Conservation (phyloP, 2,329 filamentous ascomycete genomes). For the Emergomyces orientalis region DNA sequence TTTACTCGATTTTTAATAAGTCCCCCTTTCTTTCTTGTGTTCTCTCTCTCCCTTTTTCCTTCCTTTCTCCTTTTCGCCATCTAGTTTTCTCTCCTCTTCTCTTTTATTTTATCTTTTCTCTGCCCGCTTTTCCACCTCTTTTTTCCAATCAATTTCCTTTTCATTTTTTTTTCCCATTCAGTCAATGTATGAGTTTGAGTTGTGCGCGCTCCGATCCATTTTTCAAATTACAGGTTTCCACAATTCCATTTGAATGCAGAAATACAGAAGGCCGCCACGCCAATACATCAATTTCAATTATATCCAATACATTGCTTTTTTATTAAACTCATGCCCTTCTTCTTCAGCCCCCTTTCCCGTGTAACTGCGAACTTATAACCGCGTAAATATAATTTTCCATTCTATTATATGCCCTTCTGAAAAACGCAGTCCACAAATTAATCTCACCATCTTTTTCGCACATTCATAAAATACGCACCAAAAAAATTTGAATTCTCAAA, state of each 20-base stretch:
- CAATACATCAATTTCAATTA: background rate
- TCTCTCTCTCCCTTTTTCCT: conserved; percentile 5
- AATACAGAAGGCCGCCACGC: background rate
- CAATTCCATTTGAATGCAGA: background rate
- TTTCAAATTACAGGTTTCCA: background rate
- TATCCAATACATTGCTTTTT: too few species aligned
- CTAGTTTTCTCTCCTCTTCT: background rate
- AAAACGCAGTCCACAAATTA: too few species aligned
- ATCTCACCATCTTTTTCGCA: too few species aligned
- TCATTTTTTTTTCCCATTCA: background rate
- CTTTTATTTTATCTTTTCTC: too few species aligned
- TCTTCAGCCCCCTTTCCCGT: too few species aligned
- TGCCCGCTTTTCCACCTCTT: too few species aligned
- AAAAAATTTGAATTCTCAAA: too few species aligned
- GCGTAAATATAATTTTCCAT: too few species aligned
- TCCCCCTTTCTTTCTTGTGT: conserved; percentile 5
- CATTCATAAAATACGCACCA: too few species aligned
- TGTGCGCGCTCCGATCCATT: background rate
- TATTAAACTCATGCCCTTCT: too few species aligned
- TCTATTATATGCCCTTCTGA: too few species aligned
- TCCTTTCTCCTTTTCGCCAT: conserved; percentile 4
- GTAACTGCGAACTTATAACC: too few species aligned
- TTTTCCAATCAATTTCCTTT: background rate
- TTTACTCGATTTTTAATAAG: conserved; percentile 1
- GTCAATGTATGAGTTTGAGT: background rate